phyloP scores from a whole-genome alignment of 306 rosid species.

The Trifolium dubium region DNA sequence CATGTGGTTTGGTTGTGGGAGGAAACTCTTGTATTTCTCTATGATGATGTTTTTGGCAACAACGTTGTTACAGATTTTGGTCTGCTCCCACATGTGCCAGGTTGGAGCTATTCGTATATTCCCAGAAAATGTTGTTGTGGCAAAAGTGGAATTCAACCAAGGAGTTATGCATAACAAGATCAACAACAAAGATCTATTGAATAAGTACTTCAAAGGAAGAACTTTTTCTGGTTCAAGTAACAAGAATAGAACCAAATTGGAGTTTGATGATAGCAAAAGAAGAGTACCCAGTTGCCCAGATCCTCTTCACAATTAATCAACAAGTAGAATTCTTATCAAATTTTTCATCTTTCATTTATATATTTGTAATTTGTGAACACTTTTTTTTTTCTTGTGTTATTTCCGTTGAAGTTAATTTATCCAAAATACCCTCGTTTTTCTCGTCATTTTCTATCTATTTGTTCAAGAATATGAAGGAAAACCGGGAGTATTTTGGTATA shows the following conservation, averaged over 20 bases:
- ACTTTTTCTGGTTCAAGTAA: slow-evolving; percentile 44
- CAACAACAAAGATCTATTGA: slow-evolving; percentile 54
- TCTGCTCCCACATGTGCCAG: slow-evolving; percentile 42
- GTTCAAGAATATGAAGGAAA: slow-evolving; percentile 60
- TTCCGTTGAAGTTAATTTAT: slow-evolving; percentile 39
- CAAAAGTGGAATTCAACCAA: slow-evolving; percentile 33
- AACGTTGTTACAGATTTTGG: slow-evolving; percentile 52
- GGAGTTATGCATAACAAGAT: slow-evolving; percentile 26
- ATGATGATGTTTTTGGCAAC: slow-evolving; percentile 47
- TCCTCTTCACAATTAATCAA: slow-evolving; percentile 98
- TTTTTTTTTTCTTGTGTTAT: background rate
- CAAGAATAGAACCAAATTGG: slow-evolving; percentile 39
- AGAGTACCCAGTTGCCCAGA: slow-evolving; percentile 96
- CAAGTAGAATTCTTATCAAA: slow-evolving; percentile 42
- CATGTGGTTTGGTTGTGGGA: slow-evolving; percentile 61
- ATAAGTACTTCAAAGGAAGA: slow-evolving; percentile 58
- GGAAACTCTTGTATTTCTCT: slow-evolving; percentile 48
- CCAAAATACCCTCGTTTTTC: slow-evolving; percentile 93
- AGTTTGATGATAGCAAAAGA: slow-evolving; percentile 69
- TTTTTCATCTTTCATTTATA: slow-evolving; percentile 12
- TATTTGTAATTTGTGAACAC: background rate
- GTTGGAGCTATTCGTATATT: slow-evolving; percentile 60
- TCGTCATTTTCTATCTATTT: slow-evolving; percentile 38
- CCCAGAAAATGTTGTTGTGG: slow-evolving; percentile 43
- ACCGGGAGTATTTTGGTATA: slow-evolving; percentile 86